Percentiles rank a stretch among this genome's conserved stretches.
Evolutionary conservation across 441 rosid species (phyloP).

Genomic region (Monsonia emarginata): DNA sequence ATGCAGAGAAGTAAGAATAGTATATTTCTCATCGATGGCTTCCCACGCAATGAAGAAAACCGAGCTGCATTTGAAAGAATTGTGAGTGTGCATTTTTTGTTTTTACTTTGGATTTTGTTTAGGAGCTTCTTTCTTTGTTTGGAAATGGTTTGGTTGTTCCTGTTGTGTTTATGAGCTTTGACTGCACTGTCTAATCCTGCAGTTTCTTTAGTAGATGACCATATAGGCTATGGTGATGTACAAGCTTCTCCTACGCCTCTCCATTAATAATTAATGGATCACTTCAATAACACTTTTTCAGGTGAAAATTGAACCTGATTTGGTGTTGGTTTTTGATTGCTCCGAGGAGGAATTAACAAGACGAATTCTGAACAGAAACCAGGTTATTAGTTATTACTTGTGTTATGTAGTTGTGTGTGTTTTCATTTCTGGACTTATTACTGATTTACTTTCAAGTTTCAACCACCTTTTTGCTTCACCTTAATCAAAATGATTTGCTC

Average conservation of each 20-base stretch:
- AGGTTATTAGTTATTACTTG: constrained; percentile 31
- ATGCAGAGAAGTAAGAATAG: constrained; percentile 55
- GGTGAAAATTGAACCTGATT: constrained; percentile 66
- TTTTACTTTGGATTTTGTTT: neutral
- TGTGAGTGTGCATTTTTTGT: constrained; percentile 33
- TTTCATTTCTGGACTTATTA: neutral
- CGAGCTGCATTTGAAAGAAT: constrained; percentile 70
- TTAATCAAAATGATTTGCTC: neutral
- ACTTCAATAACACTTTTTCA: constrained; percentile 18
- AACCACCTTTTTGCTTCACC: no score
- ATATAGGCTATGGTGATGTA: neutral
- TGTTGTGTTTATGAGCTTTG: no score
- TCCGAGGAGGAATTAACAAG: constrained; percentile 70
- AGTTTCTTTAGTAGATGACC: constrained; percentile 7
- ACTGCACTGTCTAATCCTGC: neutral
- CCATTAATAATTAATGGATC: neutral
- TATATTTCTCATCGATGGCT: constrained; percentile 83
- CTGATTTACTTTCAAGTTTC: neutral
- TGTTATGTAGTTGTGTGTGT: neutral
- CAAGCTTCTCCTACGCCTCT: neutral
- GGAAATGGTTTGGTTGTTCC: no score
- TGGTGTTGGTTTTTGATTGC: constrained; percentile 65
- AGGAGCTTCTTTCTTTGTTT: neutral
- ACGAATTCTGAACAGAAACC: constrained; percentile 65
- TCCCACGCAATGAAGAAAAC: constrained; percentile 87